Percentiles rank a stretch among this genome's conserved stretches.
Conservation (phyloP, 345 rosid species). For the Bruguiera gymnorhiza region DNA sequence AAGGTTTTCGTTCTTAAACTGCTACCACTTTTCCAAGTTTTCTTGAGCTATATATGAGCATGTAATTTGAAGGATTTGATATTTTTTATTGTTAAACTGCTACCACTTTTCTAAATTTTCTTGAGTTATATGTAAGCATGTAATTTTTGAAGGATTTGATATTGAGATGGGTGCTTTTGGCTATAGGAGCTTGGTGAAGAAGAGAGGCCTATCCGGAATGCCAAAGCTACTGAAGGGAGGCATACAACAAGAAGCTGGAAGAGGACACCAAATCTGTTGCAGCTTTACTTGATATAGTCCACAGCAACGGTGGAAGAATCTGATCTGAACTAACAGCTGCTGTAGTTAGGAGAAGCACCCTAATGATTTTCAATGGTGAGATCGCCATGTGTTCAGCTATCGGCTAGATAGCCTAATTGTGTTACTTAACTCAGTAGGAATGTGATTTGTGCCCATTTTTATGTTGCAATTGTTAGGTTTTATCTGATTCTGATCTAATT, state of each 20-base stretch:
- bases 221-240: conserved; percentile 69
- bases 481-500: too few relatives aligned
- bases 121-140: neutral
- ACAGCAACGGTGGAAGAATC: too few relatives aligned
- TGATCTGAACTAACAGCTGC: neutral
- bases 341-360: neutral
- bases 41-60: neutral
- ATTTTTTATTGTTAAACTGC: too few relatives aligned
- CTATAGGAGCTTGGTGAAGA: conserved; percentile 73
- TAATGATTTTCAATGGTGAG: too few relatives aligned
- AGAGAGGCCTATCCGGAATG: conserved; percentile 69
- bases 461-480: too few relatives aligned
- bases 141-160: neutral
- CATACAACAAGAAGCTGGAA: conserved; percentile 73
- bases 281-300: conserved; percentile 4
- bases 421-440: too few relatives aligned
- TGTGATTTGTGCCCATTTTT: too few relatives aligned
- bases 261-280: conserved; percentile 52
- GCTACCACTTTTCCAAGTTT: neutral
- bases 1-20: conserved; percentile 32
- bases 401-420: too few relatives aligned
- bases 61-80: neutral
- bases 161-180: neutral
- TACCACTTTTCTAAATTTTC: neutral
- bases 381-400: too few relatives aligned